These are phyloP conservation scores for Combretum micranthum DNA, from an alignment of 345 rosid species.

Conservation along the genomic window DNA sequence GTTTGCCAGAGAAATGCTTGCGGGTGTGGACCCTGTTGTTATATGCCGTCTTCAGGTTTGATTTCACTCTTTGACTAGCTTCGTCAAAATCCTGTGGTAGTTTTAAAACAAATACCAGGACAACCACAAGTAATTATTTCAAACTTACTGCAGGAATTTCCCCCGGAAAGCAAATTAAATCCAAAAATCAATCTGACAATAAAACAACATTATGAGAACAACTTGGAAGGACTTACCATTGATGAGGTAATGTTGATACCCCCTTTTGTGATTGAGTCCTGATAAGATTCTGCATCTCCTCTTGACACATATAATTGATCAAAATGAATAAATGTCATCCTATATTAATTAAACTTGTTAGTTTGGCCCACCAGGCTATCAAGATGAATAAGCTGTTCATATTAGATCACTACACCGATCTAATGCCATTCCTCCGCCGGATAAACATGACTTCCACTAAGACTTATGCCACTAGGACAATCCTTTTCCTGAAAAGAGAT, in stretches of 20 bases:
- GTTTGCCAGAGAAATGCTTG: constrained; percentile 79
- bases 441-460: constrained; percentile 56
- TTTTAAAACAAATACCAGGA: background rate
- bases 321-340: background rate
- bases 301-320: background rate
- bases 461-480: constrained; percentile 70
- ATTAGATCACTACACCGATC: constrained; percentile 71
- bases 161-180: constrained; percentile 66
- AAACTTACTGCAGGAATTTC: constrained; percentile 48
- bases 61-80: background rate
- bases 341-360: background rate
- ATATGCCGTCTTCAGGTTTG: constrained; percentile 54
- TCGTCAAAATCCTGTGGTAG: background rate
- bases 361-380: constrained; percentile 39
- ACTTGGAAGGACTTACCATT: constrained; percentile 41
- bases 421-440: constrained; percentile 65
- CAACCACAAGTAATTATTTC: background rate
- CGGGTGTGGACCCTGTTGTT: constrained; percentile 58
- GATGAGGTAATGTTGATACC: constrained; percentile 33
- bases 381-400: constrained; percentile 55
- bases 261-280: too few species aligned
- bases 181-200: constrained; percentile 37
- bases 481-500: constrained; percentile 67
- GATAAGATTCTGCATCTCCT: background rate
- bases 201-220: constrained; percentile 37